phyloP scores from a whole-genome alignment of 192 early-diverging fungal genomes.

The Coemansia guatemalensis region DNA sequence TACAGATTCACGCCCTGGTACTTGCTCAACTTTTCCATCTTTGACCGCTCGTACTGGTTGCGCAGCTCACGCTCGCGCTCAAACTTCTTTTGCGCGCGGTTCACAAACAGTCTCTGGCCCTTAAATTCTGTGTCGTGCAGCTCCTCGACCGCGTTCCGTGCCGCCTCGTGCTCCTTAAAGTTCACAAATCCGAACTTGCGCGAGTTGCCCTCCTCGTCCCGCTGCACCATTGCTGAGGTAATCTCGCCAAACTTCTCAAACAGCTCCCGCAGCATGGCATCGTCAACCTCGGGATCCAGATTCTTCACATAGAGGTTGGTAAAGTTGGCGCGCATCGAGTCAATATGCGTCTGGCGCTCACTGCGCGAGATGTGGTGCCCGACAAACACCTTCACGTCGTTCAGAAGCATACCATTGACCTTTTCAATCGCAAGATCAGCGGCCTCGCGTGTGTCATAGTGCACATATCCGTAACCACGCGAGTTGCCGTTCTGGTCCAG shows the following conservation, averaged over 20 bases:
- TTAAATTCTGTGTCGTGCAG: conserved; percentile 91
- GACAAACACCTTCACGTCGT: conserved; percentile 96
- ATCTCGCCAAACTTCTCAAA: conserved; percentile 81
- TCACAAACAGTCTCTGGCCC: conserved; percentile 91
- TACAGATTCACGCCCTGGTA: conserved; percentile 99
- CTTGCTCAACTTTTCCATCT: conserved; percentile 95
- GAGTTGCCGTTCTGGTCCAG: conserved; percentile 71
- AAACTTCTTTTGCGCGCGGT: conserved; percentile 97
- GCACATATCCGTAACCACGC: conserved; percentile 98
- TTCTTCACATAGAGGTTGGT: conserved; percentile 99
- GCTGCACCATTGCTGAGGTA: conserved; percentile 75
- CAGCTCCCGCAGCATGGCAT: conserved; percentile 75
- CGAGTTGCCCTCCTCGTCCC: conserved; percentile 81
- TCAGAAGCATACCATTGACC: conserved; percentile 99
- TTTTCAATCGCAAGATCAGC: conserved; percentile 94
- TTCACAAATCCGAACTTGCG: conserved; percentile 98
- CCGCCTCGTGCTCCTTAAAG: conserved; percentile 88
- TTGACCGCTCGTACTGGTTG: conserved; percentile 91
- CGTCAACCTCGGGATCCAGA: conserved; percentile 74
- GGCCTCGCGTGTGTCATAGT: conserved; percentile 93
- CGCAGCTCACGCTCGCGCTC: conserved; percentile 98
- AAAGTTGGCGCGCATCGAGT: conserved; percentile 87
- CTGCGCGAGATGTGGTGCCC: conserved; percentile 89
- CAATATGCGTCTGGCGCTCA: conserved; percentile 89
- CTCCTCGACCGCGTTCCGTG: conserved; percentile 82